phyloP scores from a whole-genome alignment of 2,329 filamentous ascomycete genomes.

The Dothistroma pini region DNA sequence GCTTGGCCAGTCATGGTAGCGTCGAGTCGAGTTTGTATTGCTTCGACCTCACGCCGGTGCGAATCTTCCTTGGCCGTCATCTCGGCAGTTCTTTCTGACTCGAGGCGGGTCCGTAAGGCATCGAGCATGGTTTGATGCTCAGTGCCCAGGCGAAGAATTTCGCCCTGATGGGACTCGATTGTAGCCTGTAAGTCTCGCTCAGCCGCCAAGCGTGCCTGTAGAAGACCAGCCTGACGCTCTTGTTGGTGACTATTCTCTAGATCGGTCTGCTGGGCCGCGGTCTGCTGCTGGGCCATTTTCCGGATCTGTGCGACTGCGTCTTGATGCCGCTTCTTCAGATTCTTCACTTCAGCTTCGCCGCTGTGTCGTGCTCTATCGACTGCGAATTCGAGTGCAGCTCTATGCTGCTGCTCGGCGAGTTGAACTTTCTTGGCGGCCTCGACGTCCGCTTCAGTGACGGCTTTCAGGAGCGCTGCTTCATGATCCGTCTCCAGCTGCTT shows the following conservation, averaged over 20 bases:
- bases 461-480: constrained; percentile 12
- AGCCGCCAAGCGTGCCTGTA: constrained; percentile 11
- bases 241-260: constrained; percentile 23
- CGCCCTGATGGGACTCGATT: constrained; percentile 13
- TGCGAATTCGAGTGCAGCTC: constrained; percentile 21
- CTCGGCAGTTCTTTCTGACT: constrained; percentile 11
- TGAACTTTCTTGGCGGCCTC: constrained; percentile 19
- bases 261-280: constrained; percentile 19
- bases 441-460: constrained; percentile 13
- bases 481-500: constrained; percentile 14
- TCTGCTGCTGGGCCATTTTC: constrained; percentile 20
- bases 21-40: constrained; percentile 27
- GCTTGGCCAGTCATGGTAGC: constrained; percentile 27
- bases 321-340: constrained; percentile 27
- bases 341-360: constrained; percentile 22
- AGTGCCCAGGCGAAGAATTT: constrained; percentile 15
- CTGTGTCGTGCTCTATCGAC: constrained; percentile 19
- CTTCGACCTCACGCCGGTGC: constrained; percentile 17
- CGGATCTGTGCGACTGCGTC: constrained; percentile 25
- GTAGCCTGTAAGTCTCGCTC: constrained; percentile 6
- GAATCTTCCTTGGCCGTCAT: constrained; percentile 13
- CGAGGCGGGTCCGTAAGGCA: constrained; percentile 17
- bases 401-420: constrained; percentile 19
- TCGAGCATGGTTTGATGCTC: constrained; percentile 14
- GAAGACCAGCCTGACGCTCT: constrained; percentile 17